These are phyloP conservation scores for Jacaranda copaia DNA, from an alignment of 257 asterid genomes.

Conservation along the genomic window DNA sequence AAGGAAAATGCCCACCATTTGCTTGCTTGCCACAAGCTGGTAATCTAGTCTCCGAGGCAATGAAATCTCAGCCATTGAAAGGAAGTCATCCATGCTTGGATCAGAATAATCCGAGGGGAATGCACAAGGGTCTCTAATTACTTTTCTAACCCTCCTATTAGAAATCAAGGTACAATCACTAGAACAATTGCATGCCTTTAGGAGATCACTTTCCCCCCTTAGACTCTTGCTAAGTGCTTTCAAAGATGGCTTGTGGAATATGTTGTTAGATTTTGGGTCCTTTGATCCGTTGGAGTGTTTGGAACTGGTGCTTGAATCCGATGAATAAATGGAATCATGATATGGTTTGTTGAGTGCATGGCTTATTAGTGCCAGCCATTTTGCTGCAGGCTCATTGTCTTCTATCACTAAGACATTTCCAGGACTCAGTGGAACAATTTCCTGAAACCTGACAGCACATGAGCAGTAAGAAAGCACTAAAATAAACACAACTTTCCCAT, in stretches of 20 bases:
- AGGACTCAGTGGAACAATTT: conserved; percentile 89
- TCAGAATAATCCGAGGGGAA: conserved; percentile 30
- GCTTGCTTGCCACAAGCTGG: conserved; percentile 77
- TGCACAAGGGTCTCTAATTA: conserved; percentile 45
- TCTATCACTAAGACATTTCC: conserved; percentile 87
- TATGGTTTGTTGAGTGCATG: conserved; percentile 80
- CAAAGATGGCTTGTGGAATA: conserved; percentile 65
- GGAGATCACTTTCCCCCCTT: conserved; percentile 50
- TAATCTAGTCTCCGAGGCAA: conserved; percentile 49
- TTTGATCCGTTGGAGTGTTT: conserved; percentile 40
- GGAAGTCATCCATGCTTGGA: conserved; percentile 44
- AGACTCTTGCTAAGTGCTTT: conserved; percentile 65
- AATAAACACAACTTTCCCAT: neutral
- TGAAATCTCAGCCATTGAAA: conserved; percentile 47
- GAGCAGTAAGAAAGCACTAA: conserved; percentile 5
- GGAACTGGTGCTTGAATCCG: conserved; percentile 37
- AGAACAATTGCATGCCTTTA: conserved; percentile 70
- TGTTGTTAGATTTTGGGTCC: conserved; percentile 37
- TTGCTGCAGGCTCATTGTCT: conserved; percentile 93
- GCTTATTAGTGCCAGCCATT: conserved; percentile 88
- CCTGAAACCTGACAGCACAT: conserved; percentile 75
- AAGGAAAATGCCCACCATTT: conserved; percentile 91
- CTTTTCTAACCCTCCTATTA: conserved; percentile 45
- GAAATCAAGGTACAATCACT: conserved; percentile 28
- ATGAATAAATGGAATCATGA: conserved; percentile 49